Conservation (phyloP, 176 grass and related monocot genomes). For the Pharus latifolius region DNA sequence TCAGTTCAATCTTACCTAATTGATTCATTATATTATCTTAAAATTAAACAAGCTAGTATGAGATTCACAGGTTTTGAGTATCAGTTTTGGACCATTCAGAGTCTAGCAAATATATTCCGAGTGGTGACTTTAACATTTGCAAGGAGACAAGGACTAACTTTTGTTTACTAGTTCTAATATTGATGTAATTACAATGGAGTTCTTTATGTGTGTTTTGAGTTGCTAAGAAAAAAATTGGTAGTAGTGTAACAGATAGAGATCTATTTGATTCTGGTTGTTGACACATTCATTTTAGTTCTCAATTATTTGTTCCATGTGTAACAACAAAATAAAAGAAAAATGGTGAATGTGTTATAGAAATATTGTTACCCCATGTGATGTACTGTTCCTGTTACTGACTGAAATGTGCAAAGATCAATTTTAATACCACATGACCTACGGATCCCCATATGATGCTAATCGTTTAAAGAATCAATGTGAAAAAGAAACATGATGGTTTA, state of each 20-base stretch:
- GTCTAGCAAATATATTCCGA: no score
- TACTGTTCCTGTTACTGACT: no score
- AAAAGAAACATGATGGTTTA: neutral
- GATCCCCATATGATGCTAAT: no score
- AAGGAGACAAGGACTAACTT: neutral
- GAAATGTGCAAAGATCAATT: no score
- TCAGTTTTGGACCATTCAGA: neutral
- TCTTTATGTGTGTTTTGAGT: neutral
- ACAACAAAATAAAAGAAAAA: neutral
- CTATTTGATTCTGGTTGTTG: no score
- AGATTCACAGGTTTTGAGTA: neutral
- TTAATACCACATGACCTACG: no score
- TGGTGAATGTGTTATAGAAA: no score
- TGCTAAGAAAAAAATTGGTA: no score
- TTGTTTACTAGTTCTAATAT: neutral
- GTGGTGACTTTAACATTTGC: neutral
- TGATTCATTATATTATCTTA: neutral
- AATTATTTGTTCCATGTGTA: neutral
- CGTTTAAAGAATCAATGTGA: neutral
- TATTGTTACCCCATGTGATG: no score
- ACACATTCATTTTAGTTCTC: neutral
- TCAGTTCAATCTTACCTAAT: neutral
- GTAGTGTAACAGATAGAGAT: no score
- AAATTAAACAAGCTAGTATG: neutral
- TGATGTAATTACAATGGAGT: neutral